phyloP scores from a whole-genome alignment of 2,329 filamentous ascomycete species.

The Fusarium sp. region DNA sequence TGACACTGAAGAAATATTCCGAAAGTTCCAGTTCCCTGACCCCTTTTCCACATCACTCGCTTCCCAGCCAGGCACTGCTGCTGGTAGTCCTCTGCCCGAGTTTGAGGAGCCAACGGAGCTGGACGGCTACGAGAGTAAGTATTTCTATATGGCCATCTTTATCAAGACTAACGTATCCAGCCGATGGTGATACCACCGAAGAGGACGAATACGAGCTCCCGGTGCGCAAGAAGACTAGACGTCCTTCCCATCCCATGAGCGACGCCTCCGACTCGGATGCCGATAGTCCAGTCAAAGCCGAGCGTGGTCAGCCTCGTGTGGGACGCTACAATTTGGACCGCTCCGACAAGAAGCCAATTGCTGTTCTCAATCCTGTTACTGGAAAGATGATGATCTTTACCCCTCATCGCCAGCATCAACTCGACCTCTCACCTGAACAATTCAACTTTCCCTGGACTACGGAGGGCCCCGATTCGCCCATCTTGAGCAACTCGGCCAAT shows the following conservation, averaged over 20 bases:
- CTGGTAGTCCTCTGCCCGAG: conserved; percentile 46
- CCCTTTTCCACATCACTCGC: conserved; percentile 59
- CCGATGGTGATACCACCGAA: conserved; percentile 73
- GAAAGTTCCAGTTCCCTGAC: conserved; percentile 52
- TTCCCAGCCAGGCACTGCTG: conserved; percentile 46
- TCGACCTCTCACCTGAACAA: conserved; percentile 68
- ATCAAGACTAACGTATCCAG: conserved; percentile 60
- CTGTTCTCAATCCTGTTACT: conserved; percentile 68
- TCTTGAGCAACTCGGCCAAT: conserved; percentile 76
- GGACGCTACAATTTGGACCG: conserved; percentile 68
- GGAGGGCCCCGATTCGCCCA: conserved; percentile 63
- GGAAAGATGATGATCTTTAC: conserved; percentile 75
- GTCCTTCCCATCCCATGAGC: conserved; percentile 53
- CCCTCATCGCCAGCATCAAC: conserved; percentile 61
- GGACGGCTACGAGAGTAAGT: conserved; percentile 73
- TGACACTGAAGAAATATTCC: conserved; percentile 57
- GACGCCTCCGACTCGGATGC: conserved; percentile 66
- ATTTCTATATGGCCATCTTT: conserved; percentile 33
- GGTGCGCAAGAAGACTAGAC: conserved; percentile 62
- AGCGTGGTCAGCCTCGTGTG: conserved; percentile 66
- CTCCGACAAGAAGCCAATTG: conserved; percentile 68
- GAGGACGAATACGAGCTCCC: conserved; percentile 68
- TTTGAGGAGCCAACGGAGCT: conserved; percentile 59
- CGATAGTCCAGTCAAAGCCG: conserved; percentile 60
- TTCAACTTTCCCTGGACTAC: conserved; percentile 64